These are phyloP conservation scores for Alternaria atra DNA, from an alignment of 2,329 filamentous ascomycete genomes.

Conservation along the genomic window DNA sequence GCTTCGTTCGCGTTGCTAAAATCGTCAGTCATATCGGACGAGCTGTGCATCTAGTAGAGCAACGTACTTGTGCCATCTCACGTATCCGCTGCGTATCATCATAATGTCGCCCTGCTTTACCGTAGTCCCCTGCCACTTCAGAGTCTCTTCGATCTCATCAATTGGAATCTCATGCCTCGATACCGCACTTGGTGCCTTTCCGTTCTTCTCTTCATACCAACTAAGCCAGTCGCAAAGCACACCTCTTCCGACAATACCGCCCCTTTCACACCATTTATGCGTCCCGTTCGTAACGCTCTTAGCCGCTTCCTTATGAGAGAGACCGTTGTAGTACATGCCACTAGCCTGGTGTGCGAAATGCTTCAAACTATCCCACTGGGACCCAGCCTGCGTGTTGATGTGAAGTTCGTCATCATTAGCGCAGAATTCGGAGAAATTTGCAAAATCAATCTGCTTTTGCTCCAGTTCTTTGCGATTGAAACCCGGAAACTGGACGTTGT, in stretches of 20 bases:
- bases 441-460: constrained; percentile 60
- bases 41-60: not conserved
- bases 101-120: constrained; percentile 47
- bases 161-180: constrained; percentile 42
- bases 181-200: constrained; percentile 37
- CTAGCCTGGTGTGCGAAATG: constrained; percentile 47
- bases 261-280: constrained; percentile 49
- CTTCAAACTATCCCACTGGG: constrained; percentile 50
- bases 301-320: constrained; percentile 40
- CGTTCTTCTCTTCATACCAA: constrained; percentile 44
- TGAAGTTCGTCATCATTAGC: constrained; percentile 46
- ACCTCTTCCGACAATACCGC: constrained; percentile 47
- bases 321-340: constrained; percentile 41
- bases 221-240: constrained; percentile 46
- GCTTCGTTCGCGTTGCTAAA: constrained; percentile 35
- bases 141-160: constrained; percentile 39
- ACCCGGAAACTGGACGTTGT: constrained; percentile 64
- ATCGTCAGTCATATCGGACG: not conserved
- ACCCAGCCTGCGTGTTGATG: constrained; percentile 46
- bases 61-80: constrained; percentile 51
- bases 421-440: constrained; percentile 38
- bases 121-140: constrained; percentile 43
- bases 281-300: constrained; percentile 41
- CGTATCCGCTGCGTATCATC: constrained; percentile 56
- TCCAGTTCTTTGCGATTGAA: constrained; percentile 62